Base-by-base conservation (phyloP, 495 filamentous ascomycete genomes). In the Daldinia childiae region DNA sequence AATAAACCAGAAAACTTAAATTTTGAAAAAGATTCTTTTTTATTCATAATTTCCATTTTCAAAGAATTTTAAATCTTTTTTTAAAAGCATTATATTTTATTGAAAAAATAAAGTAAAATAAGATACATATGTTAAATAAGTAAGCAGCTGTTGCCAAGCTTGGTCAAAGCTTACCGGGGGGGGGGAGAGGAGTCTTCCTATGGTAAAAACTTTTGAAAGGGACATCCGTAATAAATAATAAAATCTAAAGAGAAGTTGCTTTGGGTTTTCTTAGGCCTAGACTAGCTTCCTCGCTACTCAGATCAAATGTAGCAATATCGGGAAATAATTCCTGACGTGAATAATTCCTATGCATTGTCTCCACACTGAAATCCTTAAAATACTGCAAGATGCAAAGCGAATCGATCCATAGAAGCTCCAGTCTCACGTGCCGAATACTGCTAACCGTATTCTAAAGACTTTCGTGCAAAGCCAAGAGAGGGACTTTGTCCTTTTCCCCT, bases 311-410 rank as follows among this genome's bases (percentile, higher is more conserved):
- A 45, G 17, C 3, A 24, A 2, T 48, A 12, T 48, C 43, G 43
- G 55, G 50, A 15, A 54, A 54, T 54, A 30, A 9, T 29, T 54
- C 43, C 48, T 34, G 30, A 36, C 48, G n/a, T 64, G 24, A 48
- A 48, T 24, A 19, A 48, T 14, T 24, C 32, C 34, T 36, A 55
- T 64, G 24, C 29, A n/a, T 51, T 38, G 32, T 21, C 45, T 62
- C 48, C 34, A 48, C 34, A 54, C 15, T 21, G 4, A 63, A 41
- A n/a, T 39, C 34, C 17, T 39, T 21, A 8, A 32, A 63, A 14
- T 54, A 48, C 36, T 52, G 45, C 60, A 54, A 63, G 24, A 38
- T 54, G 34, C 32, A 54, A 14, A 63, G 32, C n/a, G 30, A 54
- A 43, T 55, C 45, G 34, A 63, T 26, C 60, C 60, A 55, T 26